Evolutionary conservation across 2,329 filamentous ascomycete species (phyloP).

Genomic region (Trichophaea hybrida): DNA sequence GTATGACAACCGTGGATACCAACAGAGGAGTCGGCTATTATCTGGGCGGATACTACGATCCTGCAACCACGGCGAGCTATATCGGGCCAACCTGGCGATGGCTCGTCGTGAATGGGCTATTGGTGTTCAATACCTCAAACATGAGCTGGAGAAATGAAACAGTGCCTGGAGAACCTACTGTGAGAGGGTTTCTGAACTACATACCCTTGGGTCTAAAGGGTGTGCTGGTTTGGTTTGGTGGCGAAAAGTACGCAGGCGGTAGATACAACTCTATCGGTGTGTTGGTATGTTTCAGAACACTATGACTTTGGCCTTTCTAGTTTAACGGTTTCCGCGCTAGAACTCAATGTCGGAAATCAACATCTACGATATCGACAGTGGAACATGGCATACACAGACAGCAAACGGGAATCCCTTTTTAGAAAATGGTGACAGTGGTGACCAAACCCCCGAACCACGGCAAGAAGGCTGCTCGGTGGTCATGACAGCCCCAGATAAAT

Average conservation of each 20-base stretch:
- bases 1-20: too few relatives aligned
- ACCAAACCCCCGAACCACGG: slow-evolving; percentile 40
- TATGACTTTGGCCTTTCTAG: too few relatives aligned
- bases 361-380: neutral
- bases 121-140: too few relatives aligned
- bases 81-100: too few relatives aligned
- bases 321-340: neutral
- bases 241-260: neutral
- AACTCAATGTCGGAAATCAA: neutral
- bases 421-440: slow-evolving; percentile 13
- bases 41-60: too few relatives aligned
- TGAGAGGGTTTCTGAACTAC: neutral
- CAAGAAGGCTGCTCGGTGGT: slow-evolving; percentile 58
- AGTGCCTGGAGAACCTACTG: neutral
- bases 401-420: neutral
- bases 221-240: neutral
- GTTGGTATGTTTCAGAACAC: too few relatives aligned
- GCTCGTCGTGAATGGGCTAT: too few relatives aligned
- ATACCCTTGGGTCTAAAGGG: neutral
- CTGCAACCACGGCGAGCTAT: too few relatives aligned
- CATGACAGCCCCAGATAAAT: slow-evolving; percentile 54
- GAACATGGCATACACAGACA: neutral
- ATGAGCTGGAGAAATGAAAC: too few relatives aligned
- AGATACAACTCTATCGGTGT: too few relatives aligned
- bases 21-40: too few relatives aligned